Evolutionary conservation across 2,329 filamentous ascomycete species (phyloP).

Genomic region (Penicillium sp.): DNA sequence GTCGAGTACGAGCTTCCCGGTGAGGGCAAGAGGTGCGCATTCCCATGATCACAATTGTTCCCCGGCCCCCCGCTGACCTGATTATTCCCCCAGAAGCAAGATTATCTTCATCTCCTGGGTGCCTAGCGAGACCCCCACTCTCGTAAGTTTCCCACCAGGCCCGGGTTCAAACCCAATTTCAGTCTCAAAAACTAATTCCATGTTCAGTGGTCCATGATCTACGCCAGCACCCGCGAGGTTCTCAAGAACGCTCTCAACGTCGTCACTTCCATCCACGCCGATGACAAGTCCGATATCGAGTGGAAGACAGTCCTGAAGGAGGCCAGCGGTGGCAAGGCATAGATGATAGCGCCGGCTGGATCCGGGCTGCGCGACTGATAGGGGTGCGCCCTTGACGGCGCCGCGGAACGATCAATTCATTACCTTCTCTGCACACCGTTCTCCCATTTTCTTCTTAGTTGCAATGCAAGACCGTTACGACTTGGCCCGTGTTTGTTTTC

Average conservation of each 20-base stretch:
- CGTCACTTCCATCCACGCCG: constrained; percentile 40
- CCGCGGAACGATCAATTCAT: constrained; percentile 28
- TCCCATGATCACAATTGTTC: neutral
- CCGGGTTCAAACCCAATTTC: neutral
- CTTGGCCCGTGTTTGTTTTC: constrained; percentile 25
- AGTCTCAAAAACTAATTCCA: constrained; percentile 15
- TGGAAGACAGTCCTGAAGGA: constrained; percentile 41
- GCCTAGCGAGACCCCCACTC: constrained; percentile 38
- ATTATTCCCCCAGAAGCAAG: constrained; percentile 42
- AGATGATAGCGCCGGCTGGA: constrained; percentile 36
- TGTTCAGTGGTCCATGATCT: constrained; percentile 48
- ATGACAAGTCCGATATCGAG: constrained; percentile 43
- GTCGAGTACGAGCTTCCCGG: constrained; percentile 49
- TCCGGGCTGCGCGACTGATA: constrained; percentile 31
- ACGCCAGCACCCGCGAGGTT: constrained; percentile 49
- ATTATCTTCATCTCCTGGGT: constrained; percentile 53
- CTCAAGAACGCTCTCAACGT: constrained; percentile 50
- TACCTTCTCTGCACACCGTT: constrained; percentile 30
- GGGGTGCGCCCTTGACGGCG: constrained; percentile 22
- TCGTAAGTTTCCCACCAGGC: constrained; percentile 32
- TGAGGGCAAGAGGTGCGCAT: constrained; percentile 48
- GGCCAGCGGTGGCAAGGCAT: constrained; percentile 44
- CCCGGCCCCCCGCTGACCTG: constrained; percentile 14
- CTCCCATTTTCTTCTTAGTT: constrained; percentile 29
- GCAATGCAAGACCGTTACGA: constrained; percentile 41